phyloP scores from a whole-genome alignment of 2,329 filamentous ascomycete species.

The Ophiocordyceps camponoti-leonardi region DNA sequence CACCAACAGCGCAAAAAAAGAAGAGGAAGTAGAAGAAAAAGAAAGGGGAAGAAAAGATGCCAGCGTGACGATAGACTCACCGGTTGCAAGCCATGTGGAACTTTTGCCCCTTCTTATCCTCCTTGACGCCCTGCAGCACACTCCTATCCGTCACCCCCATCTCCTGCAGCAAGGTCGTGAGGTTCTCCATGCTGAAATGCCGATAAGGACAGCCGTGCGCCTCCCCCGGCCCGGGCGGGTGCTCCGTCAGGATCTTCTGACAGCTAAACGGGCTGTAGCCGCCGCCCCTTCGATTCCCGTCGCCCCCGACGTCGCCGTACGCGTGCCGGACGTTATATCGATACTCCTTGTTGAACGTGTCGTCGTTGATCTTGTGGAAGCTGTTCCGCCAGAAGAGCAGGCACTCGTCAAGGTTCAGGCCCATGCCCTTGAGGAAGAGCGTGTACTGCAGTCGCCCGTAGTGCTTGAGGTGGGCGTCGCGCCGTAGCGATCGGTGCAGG shows the following conservation, averaged over 20 bases:
- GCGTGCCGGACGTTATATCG: conserved; percentile 90
- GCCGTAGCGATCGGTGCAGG: conserved; percentile 68
- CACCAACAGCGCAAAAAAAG: neutral
- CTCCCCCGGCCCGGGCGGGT: conserved; percentile 72
- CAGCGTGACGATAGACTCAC: conserved; percentile 19
- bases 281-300: conserved; percentile 67
- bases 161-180: conserved; percentile 56
- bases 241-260: conserved; percentile 85
- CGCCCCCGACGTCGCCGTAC: conserved; percentile 91
- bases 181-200: conserved; percentile 79
- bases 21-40: neutral
- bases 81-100: conserved; percentile 94
- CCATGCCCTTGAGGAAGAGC: conserved; percentile 91
- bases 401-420: conserved; percentile 78
- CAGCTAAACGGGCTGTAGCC: conserved; percentile 88
- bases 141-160: conserved; percentile 66
- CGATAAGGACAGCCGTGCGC: conserved; percentile 93
- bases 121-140: conserved; percentile 63
- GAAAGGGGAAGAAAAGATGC: too few relatives aligned
- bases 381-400: conserved; percentile 78
- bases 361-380: conserved; percentile 79
- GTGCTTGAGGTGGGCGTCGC: conserved; percentile 85
- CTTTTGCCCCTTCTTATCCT: conserved; percentile 76
- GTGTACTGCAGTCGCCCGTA: conserved; percentile 87
- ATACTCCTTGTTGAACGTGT: conserved; percentile 95